Conservation (phyloP, 2,329 filamentous ascomycete genomes). For the Gyromitra esculenta region DNA sequence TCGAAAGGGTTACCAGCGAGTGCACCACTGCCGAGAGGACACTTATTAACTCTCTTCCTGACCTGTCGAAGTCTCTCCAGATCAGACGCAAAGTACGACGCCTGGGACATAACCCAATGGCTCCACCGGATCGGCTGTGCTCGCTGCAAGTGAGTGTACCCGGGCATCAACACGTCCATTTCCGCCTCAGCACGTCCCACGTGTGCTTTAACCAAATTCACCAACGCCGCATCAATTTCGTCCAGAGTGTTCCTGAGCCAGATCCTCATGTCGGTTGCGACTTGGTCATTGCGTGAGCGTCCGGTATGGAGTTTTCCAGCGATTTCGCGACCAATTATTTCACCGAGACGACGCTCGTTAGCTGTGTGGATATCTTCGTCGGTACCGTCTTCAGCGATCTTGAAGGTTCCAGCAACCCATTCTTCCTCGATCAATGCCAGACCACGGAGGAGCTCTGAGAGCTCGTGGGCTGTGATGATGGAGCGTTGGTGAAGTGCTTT, state of each 20-base stretch:
- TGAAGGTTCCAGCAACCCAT: constrained; percentile 66
- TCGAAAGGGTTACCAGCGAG: constrained; percentile 83
- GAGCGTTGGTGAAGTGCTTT: constrained; percentile 79
- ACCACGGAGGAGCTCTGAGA: constrained; percentile 76
- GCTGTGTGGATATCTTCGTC: constrained; percentile 75
- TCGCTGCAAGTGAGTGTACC: constrained; percentile 87
- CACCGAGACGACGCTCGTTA: constrained; percentile 77
- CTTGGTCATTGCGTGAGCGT: constrained; percentile 88
- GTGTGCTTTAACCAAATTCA: constrained; percentile 75
- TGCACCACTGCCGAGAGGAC: constrained; percentile 77
- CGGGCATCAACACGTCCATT: constrained; percentile 82
- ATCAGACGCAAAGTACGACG: constrained; percentile 75
- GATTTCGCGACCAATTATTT: constrained; percentile 85
- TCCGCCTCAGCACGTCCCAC: constrained; percentile 76
- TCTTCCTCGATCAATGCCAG: constrained; percentile 69
- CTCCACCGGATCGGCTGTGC: constrained; percentile 82
- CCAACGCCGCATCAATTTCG: constrained; percentile 74
- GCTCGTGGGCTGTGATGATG: constrained; percentile 78
- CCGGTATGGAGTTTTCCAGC: constrained; percentile 90
- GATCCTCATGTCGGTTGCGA: constrained; percentile 88
- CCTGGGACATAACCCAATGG: constrained; percentile 83
- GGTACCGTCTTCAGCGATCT: constrained; percentile 64
- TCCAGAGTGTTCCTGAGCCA: constrained; percentile 82
- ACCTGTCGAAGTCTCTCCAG: constrained; percentile 80
- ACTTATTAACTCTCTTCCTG: constrained; percentile 76